Conservation (phyloP, 805 yeast genomes). For the Spathaspora boniae region DNA sequence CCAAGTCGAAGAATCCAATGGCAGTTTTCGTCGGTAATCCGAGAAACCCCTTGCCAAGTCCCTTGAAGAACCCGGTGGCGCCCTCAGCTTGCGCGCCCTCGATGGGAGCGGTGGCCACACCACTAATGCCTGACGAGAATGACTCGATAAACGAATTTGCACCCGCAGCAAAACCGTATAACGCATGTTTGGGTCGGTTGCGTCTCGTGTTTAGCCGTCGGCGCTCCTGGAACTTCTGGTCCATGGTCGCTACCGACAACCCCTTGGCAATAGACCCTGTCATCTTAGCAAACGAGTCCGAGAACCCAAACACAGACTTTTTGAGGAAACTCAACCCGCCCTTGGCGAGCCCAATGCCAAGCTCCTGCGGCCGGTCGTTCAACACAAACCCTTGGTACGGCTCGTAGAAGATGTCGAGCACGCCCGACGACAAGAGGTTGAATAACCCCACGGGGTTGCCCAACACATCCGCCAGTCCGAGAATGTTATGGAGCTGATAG, state of each 20-base stretch:
- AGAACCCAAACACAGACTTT: constrained; percentile 90
- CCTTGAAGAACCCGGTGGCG: constrained; percentile 87
- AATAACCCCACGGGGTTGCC: constrained; percentile 98
- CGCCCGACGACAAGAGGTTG: constrained; percentile 90
- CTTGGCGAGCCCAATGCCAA: constrained; percentile 92
- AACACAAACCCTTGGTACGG: constrained; percentile 94
- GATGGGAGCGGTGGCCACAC: constrained; percentile 86
- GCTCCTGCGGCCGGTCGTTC: constrained; percentile 93
- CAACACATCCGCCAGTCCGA: constrained; percentile 93
- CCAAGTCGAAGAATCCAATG: constrained; percentile 89
- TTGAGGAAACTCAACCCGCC: constrained; percentile 94
- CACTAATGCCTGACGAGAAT: constrained; percentile 80
- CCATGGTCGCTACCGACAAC: constrained; percentile 84
- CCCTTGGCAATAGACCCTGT: constrained; percentile 96
- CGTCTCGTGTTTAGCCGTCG: constrained; percentile 72
- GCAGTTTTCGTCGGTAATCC: constrained; percentile 97
- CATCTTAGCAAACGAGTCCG: constrained; percentile 88
- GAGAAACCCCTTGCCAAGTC: constrained; percentile 89
- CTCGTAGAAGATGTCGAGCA: constrained; percentile 92
- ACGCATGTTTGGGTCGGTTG: constrained; percentile 79
- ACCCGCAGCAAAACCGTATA: constrained; percentile 80
- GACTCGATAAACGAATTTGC: constrained; percentile 88
- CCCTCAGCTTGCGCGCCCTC: constrained; percentile 90
- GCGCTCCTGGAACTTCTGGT: constrained; percentile 75
- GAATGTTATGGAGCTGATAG: constrained; percentile 84